Conservation (phyloP, 106 monocot species). For the Vanilla planifolia region DNA sequence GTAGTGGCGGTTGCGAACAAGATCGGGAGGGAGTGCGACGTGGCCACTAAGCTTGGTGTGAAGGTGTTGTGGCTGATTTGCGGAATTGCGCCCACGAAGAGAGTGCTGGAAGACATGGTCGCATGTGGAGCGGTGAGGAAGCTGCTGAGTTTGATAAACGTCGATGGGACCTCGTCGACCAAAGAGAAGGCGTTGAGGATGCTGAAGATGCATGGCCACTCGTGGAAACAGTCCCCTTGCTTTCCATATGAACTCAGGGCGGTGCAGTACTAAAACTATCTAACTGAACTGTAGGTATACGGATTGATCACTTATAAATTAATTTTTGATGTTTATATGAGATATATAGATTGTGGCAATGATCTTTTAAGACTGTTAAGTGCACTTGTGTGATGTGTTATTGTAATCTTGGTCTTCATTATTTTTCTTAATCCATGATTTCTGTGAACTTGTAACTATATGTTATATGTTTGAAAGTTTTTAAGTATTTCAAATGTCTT, state of each 20-base stretch:
- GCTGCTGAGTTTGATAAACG: slow-evolving; percentile 46
- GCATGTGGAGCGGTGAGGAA: slow-evolving; percentile 52
- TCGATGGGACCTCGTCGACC: slow-evolving; percentile 34
- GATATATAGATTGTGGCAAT: too few species aligned
- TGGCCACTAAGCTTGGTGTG: slow-evolving; percentile 56
- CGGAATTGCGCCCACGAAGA: slow-evolving; percentile 34
- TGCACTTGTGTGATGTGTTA: too few species aligned
- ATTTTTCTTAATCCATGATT: too few species aligned
- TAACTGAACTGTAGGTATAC: too few species aligned
- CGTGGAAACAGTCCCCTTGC: slow-evolving; percentile 65
- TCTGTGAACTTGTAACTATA: too few species aligned
- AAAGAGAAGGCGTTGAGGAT: slow-evolving; percentile 57
- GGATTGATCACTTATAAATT: too few species aligned
- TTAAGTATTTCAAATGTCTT: too few species aligned
- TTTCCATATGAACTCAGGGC: slow-evolving; percentile 35
- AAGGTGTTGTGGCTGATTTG: slow-evolving; percentile 67
- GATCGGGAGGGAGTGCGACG: slow-evolving; percentile 53
- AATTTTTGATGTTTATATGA: too few species aligned
- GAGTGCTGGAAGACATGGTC: slow-evolving; percentile 65
- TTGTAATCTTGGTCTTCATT: too few species aligned
- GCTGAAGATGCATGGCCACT: slow-evolving; percentile 37
- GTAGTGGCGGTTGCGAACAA: slow-evolving; percentile 57
- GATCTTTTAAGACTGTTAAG: too few species aligned
- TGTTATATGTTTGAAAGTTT: too few species aligned
- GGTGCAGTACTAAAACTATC: neutral